These are phyloP conservation scores for Hypoxylon perforatum DNA, from an alignment of 495 filamentous ascomycete genomes.

Conservation along the genomic window DNA sequence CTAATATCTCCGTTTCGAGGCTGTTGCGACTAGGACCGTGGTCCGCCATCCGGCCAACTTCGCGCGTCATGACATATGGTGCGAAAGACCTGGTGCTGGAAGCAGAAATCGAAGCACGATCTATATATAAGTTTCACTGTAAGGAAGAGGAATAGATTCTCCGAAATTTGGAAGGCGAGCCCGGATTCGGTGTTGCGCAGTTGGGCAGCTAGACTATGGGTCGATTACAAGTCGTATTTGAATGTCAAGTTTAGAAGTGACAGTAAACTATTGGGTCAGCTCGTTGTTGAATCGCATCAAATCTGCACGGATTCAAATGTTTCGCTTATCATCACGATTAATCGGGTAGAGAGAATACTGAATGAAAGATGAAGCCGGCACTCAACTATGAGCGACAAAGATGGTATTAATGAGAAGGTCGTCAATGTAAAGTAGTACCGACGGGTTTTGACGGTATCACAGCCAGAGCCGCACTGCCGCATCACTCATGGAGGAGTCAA, in stretches of 20 bases:
- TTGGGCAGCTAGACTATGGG: no score
- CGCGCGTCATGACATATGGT: slow-evolving; percentile 66
- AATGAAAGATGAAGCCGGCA: not conserved
- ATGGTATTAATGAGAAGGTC: not conserved
- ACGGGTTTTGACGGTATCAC: not conserved
- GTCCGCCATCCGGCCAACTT: slow-evolving; percentile 54
- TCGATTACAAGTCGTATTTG: no score
- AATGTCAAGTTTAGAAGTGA: no score
- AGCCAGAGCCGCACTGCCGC: no score
- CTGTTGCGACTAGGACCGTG: slow-evolving; percentile 40
- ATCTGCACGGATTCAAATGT: no score
- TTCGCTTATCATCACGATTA: not conserved
- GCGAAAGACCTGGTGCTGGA: slow-evolving; percentile 16
- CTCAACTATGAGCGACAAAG: not conserved
- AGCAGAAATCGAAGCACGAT: slow-evolving; percentile 7
- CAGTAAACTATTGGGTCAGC: no score
- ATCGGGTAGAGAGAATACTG: not conserved
- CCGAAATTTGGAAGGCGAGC: not conserved
- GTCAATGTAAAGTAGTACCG: not conserved
- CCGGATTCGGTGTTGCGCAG: not conserved
- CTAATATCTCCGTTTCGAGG: slow-evolving; percentile 49
- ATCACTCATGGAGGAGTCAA: no score
- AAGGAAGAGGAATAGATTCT: not conserved
- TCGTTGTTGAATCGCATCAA: no score
- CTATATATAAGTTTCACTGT: not conserved